Conservation (phyloP, 169 alveolate genomes). For the Ichthyophthirius multifiliis region DNA sequence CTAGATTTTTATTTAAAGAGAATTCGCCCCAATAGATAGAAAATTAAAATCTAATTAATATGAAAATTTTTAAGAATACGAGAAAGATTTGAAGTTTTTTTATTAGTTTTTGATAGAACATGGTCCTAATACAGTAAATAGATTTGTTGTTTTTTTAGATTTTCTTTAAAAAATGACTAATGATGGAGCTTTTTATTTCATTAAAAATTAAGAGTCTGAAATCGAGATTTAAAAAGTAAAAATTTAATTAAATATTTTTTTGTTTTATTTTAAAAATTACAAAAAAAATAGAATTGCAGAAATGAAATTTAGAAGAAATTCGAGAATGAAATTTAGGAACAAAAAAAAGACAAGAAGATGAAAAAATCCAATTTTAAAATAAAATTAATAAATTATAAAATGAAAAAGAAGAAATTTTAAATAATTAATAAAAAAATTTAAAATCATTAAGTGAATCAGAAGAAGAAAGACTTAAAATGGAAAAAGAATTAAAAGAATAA, state of each 20-base stretch:
- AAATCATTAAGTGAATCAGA: slow-evolving; percentile 23
- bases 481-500: slow-evolving; percentile 41
- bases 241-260: slow-evolving; percentile 42
- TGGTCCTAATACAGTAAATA: slow-evolving; percentile 71
- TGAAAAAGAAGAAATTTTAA: slow-evolving; percentile 44
- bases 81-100: slow-evolving; percentile 61
- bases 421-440: slow-evolving; percentile 35
- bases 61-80: slow-evolving; percentile 57
- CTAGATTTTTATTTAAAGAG: slow-evolving; percentile 16
- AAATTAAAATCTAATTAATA: slow-evolving; percentile 62
- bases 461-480: slow-evolving; percentile 39
- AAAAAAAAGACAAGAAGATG: not conserved
- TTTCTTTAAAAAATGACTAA: slow-evolving; percentile 43
- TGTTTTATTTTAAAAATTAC: slow-evolving; percentile 41
- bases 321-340: not conserved
- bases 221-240: slow-evolving; percentile 40
- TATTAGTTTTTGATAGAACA: slow-evolving; percentile 57
- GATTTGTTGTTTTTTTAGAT: slow-evolving; percentile 51
- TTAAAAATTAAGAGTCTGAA: slow-evolving; percentile 48
- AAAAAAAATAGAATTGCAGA: slow-evolving; percentile 50
- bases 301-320: slow-evolving; percentile 30
- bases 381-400: slow-evolving; percentile 19
- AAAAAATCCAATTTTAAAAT: not conserved
- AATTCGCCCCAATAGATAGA: slow-evolving; percentile 46
- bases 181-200: slow-evolving; percentile 65